phyloP scores from a whole-genome alignment of 345 rosid species.

The Populus euphratica region DNA sequence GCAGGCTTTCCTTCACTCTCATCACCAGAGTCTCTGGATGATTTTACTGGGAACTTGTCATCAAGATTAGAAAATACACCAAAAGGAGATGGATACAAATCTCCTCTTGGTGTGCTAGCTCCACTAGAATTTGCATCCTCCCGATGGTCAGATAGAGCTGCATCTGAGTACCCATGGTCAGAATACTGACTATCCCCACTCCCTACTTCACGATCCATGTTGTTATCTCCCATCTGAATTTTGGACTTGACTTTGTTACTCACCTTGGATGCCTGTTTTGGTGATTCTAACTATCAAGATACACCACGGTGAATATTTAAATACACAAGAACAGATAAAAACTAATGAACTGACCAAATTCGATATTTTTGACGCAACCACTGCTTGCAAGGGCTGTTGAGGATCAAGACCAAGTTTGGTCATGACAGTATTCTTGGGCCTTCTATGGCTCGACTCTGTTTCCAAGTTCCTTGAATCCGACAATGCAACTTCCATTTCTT shows the following conservation, averaged over 20 bases:
- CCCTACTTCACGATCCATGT: slow-evolving; percentile 62
- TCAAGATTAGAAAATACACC: slow-evolving; percentile 54
- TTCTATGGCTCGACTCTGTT: slow-evolving; percentile 45
- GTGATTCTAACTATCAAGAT: slow-evolving; percentile 29
- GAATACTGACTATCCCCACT: slow-evolving; percentile 68
- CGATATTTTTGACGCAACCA: slow-evolving; percentile 85
- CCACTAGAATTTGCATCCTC: slow-evolving; percentile 87
- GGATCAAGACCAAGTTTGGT: slow-evolving; percentile 83
- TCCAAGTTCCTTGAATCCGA: slow-evolving; percentile 37
- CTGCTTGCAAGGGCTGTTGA: slow-evolving; percentile 84
- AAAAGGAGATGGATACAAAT: slow-evolving; percentile 49
- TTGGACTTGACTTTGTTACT: slow-evolving; percentile 80
- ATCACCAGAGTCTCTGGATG: slow-evolving; percentile 57
- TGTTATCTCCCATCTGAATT: slow-evolving; percentile 57
- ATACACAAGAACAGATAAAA: slow-evolving; percentile 21
- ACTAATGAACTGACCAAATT: slow-evolving; percentile 66
- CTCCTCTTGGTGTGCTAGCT: slow-evolving; percentile 90
- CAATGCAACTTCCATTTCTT: slow-evolving; percentile 33
- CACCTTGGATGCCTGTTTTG: slow-evolving; percentile 70
- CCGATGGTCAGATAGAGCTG: slow-evolving; percentile 52
- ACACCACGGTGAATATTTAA: slow-evolving; percentile 14
- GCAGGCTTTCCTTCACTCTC: slow-evolving; percentile 73
- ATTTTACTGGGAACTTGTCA: slow-evolving; percentile 44
- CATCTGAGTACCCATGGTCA: slow-evolving; percentile 58
- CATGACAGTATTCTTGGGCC: slow-evolving; percentile 45